A percentile compares a stretch with the other conserved stretches of the same genome.
Evolutionary conservation across 2,329 filamentous ascomycete species (phyloP).

Genomic region (Curvularia sp.): DNA sequence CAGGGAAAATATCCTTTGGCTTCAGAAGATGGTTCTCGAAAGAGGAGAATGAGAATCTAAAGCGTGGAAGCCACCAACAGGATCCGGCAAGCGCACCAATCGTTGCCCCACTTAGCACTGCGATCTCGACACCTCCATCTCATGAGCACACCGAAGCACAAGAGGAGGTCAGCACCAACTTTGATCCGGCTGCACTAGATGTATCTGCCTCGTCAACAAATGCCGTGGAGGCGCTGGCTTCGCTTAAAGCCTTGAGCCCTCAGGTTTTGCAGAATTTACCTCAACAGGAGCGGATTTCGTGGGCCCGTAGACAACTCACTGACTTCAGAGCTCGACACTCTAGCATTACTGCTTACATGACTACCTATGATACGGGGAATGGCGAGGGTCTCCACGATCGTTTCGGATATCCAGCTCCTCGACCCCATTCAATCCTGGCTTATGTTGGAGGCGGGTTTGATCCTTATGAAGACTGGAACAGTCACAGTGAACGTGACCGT

Average conservation of each 20-base stretch:
- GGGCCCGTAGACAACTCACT: slow-evolving; percentile 30
- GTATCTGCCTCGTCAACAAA: slow-evolving; percentile 8
- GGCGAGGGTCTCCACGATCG: slow-evolving; percentile 9
- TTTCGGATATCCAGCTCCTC: neutral
- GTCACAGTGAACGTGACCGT: neutral
- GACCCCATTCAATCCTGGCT: slow-evolving; percentile 12
- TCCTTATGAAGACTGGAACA: slow-evolving; percentile 6
- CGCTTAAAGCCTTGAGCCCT: slow-evolving; percentile 15
- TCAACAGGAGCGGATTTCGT: slow-evolving; percentile 19
- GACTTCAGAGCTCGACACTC: slow-evolving; percentile 18
- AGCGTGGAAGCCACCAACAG: neutral
- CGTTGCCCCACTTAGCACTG: neutral
- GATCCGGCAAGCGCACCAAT: neutral
- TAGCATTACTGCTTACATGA: slow-evolving; percentile 5
- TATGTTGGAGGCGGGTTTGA: slow-evolving; percentile 9
- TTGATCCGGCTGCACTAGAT: neutral
- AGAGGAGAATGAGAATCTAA: neutral
- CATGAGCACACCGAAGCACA: neutral
- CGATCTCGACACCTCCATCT: neutral
- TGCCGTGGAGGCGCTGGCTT: slow-evolving; percentile 14
- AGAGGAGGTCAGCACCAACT: neutral
- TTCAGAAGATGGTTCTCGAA: neutral
- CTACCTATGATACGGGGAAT: slow-evolving; percentile 14
- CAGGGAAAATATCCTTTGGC: neutral
- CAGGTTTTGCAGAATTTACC: slow-evolving; percentile 21